Conservation (phyloP, 2,329 filamentous ascomycete genomes). For the Magnaporthiopsis rhizophila region DNA sequence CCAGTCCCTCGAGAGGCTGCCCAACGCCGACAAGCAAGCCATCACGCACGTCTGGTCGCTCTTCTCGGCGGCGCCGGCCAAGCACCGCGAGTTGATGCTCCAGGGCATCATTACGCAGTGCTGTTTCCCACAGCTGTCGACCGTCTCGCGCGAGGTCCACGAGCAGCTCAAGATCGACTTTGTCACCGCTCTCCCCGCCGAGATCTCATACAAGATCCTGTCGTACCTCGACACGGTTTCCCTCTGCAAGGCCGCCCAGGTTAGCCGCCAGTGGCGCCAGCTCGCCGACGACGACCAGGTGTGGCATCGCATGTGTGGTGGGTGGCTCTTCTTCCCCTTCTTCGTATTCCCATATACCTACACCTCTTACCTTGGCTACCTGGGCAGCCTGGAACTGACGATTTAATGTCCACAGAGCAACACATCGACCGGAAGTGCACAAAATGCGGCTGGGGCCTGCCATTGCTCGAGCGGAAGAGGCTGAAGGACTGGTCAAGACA, state of each 20-base stretch:
- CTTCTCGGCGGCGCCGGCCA: slow-evolving; percentile 89
- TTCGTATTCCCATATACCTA: no score
- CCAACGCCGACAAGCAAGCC: slow-evolving; percentile 81
- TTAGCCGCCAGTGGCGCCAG: slow-evolving; percentile 78
- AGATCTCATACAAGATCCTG: slow-evolving; percentile 89
- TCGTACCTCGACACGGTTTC: slow-evolving; percentile 90
- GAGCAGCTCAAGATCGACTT: slow-evolving; percentile 98
- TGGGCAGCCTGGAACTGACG: not conserved
- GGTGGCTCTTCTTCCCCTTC: not conserved
- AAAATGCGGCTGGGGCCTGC: slow-evolving; percentile 92
- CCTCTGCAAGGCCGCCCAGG: slow-evolving; percentile 90
- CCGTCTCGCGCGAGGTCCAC: slow-evolving; percentile 80
- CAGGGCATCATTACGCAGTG: slow-evolving; percentile 94
- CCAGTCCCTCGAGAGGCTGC: slow-evolving; percentile 73
- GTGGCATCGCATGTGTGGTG: slow-evolving; percentile 90
- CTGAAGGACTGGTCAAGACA: slow-evolving; percentile 81
- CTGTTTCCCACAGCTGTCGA: slow-evolving; percentile 94
- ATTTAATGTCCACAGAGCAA: not conserved
- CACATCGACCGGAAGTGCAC: slow-evolving; percentile 80
- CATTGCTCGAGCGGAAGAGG: slow-evolving; percentile 79
- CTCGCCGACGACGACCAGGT: slow-evolving; percentile 96
- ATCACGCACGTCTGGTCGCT: slow-evolving; percentile 97
- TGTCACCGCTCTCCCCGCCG: slow-evolving; percentile 75
- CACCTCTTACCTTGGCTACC: not conserved
- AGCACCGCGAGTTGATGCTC: slow-evolving; percentile 92